Conservation (phyloP, 1,139 yeast genomes). For the Suhomyces bribrorum region DNA sequence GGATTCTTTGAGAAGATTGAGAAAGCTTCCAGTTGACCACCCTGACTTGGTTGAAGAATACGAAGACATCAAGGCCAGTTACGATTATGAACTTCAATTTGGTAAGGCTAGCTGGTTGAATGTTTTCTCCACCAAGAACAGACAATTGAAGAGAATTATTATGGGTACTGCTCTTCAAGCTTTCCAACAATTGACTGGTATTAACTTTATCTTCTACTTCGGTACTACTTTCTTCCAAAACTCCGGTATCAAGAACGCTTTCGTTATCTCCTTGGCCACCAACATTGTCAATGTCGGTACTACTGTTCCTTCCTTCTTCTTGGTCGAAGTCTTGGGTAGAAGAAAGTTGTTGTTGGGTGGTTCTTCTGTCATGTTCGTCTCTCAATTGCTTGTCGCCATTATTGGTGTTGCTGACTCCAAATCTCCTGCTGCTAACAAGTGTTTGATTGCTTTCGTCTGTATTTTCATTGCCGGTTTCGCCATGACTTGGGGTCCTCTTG, state of each 20-base stretch:
- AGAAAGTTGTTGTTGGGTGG: conserved; percentile 43
- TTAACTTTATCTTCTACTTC: conserved; percentile 69
- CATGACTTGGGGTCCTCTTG: conserved; percentile 78
- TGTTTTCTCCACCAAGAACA: conserved; percentile 35
- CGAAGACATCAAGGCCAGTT: conserved; percentile 41
- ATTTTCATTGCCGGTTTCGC: conserved; percentile 73
- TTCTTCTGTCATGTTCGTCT: conserved; percentile 26
- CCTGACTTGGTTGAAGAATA: conserved; percentile 43
- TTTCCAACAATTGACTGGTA: conserved; percentile 74
- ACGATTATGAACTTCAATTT: conserved; percentile 33
- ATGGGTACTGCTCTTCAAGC: conserved; percentile 42
- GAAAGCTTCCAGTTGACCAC: conserved; percentile 40
- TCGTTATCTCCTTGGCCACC: conserved; percentile 37
- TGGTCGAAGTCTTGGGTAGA: conserved; percentile 41
- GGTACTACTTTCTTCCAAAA: conserved; percentile 65
- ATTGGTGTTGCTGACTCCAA: conserved; percentile 25
- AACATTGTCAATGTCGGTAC: conserved; percentile 39
- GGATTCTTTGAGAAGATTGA: conserved; percentile 33
- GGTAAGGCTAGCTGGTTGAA: conserved; percentile 37
- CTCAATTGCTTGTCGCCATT: conserved; percentile 28
- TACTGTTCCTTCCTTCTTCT: conserved; percentile 40
- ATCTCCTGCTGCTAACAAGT: conserved; percentile 51
- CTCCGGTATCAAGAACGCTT: conserved; percentile 50
- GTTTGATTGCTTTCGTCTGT: conserved; percentile 68
- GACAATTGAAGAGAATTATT: conserved; percentile 37